A percentile compares a stretch with the other conserved stretches of the same genome.
These are phyloP conservation scores for Malassezia japonica DNA, from an alignment of 1,284 basidiomycete genomes.

Conservation along the genomic window DNA sequence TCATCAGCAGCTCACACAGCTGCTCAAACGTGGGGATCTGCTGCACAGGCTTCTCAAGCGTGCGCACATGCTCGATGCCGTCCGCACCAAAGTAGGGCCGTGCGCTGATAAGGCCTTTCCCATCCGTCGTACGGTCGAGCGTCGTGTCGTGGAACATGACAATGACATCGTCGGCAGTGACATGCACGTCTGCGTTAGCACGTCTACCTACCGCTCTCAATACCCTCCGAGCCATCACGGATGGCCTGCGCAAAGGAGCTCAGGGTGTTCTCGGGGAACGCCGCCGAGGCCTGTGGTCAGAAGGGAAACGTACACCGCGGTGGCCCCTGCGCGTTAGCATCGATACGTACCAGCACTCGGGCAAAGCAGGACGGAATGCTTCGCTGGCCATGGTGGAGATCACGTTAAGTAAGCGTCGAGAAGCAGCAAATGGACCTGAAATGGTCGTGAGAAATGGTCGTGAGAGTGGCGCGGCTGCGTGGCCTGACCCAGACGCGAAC, in stretches of 20 bases:
- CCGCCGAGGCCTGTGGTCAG: slow-evolving; percentile 34
- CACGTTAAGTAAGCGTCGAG: too few species aligned
- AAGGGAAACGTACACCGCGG: slow-evolving; percentile 25
- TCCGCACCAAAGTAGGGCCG: slow-evolving; percentile 52
- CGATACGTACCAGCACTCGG: slow-evolving; percentile 15
- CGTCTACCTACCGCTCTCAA: slow-evolving; percentile 34
- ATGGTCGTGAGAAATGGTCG: too few species aligned
- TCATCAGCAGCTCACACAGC: slow-evolving; percentile 42
- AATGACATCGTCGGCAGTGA: slow-evolving; percentile 77
- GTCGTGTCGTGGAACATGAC: slow-evolving; percentile 90
- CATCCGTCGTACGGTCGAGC: slow-evolving; percentile 55
- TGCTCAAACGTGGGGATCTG: slow-evolving; percentile 45
- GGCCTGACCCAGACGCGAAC: too few species aligned
- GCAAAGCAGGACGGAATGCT: slow-evolving; percentile 1
- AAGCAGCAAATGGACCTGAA: too few species aligned
- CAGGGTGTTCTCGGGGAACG: slow-evolving; percentile 47
- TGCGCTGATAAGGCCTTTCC: slow-evolving; percentile 53
- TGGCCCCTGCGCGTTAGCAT: slow-evolving; percentile 26
- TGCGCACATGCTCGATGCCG: slow-evolving; percentile 73
- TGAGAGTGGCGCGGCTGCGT: too few species aligned
- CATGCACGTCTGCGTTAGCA: slow-evolving; percentile 75
- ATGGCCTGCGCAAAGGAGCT: slow-evolving; percentile 45
- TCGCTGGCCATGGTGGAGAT: too few species aligned
- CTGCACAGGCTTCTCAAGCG: slow-evolving; percentile 63
- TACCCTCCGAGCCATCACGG: slow-evolving; percentile 43